Evolutionary conservation across 2,329 filamentous ascomycete genomes (phyloP).

Genomic region (Sclerotinia trifoliorum): DNA sequence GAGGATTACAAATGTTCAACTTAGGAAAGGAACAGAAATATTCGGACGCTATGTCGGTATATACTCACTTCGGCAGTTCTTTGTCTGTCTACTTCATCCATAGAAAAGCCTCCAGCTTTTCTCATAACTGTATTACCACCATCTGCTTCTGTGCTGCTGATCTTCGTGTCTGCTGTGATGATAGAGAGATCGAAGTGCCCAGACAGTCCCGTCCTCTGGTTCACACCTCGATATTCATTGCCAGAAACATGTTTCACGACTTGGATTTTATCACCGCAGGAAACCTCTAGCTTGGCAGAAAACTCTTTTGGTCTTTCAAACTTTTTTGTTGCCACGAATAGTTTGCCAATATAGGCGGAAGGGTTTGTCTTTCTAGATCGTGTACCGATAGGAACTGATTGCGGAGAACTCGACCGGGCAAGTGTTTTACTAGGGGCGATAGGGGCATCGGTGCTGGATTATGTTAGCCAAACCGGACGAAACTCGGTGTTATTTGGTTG

Average conservation of each 20-base stretch:
- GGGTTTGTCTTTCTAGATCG: neutral
- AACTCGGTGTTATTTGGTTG: slow-evolving; percentile 33
- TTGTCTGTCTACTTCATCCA: neutral
- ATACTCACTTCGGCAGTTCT: slow-evolving; percentile 10
- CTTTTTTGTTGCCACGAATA: slow-evolving; percentile 15
- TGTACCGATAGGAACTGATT: neutral
- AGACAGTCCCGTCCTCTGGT: slow-evolving; percentile 21
- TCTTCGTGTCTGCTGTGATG: neutral
- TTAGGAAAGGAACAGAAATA: too few species aligned
- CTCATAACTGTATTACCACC: slow-evolving; percentile 20
- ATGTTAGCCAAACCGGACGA: neutral
- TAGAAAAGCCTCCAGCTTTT: neutral
- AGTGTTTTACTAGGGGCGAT: neutral
- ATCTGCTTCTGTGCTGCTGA: slow-evolving; percentile 21
- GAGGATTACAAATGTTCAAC: neutral
- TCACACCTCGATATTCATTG: slow-evolving; percentile 28
- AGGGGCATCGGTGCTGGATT: slow-evolving; percentile 18
- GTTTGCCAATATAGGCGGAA: neutral
- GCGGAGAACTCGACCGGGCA: neutral
- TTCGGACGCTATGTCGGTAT: neutral
- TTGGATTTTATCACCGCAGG: slow-evolving; percentile 29
- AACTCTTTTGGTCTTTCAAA: neutral
- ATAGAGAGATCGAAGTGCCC: slow-evolving; percentile 24
- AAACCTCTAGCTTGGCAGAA: slow-evolving; percentile 23
- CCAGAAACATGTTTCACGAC: slow-evolving; percentile 31